Conservation (phyloP, 495 filamentous ascomycete species). For the Astrothelium macrocarpum region DNA sequence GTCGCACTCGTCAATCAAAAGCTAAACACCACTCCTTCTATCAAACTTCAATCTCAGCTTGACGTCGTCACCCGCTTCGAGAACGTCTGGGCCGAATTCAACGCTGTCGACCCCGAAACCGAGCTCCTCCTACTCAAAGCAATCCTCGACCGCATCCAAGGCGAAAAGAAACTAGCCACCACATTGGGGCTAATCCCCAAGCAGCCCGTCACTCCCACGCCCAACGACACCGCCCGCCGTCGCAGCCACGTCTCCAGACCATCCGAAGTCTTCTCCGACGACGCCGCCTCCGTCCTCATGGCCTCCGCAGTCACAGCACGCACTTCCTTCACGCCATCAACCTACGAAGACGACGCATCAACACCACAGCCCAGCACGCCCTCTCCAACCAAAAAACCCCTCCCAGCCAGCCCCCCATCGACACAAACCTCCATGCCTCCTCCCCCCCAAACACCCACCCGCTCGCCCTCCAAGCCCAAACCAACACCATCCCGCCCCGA, state of each 20-base stretch:
- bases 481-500: not conserved
- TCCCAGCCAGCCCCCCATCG: not conserved
- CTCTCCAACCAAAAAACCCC: not conserved
- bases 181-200: slow-evolving; percentile 16
- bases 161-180: slow-evolving; percentile 30
- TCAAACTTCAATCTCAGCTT: slow-evolving; percentile 53
- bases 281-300: not conserved
- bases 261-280: slow-evolving; percentile 1
- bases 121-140: slow-evolving; percentile 70
- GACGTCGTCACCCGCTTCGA: slow-evolving; percentile 72
- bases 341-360: not conserved
- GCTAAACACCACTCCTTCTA: slow-evolving; percentile 55
- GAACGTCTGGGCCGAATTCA: slow-evolving; percentile 73
- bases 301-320: not conserved
- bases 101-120: slow-evolving; percentile 84
- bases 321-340: not conserved
- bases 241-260: not conserved
- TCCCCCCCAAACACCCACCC: not conserved
- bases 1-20: not conserved
- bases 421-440: not conserved
- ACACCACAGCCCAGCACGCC: not conserved
- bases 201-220: not conserved
- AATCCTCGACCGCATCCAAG: slow-evolving; percentile 52
- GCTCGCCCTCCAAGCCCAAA: not conserved
- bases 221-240: not conserved